Base-by-base conservation (phyloP, 108 stramenopile species). In the Stephanodiscus minutulus region DNA sequence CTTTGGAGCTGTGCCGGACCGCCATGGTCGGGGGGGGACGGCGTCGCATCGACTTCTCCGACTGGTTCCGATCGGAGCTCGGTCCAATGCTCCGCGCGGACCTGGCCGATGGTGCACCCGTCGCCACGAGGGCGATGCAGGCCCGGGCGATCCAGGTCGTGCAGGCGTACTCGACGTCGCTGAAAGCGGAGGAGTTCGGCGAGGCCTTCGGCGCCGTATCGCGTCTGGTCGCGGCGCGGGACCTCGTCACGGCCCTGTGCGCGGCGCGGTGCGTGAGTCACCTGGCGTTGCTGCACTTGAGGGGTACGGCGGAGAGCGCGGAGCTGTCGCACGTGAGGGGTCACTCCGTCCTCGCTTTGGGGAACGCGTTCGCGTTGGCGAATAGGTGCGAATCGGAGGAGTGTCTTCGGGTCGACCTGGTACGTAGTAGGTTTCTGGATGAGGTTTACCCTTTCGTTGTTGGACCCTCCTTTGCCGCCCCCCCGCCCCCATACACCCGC, bases 311-410 rank as follows among this genome's bases (percentile, higher is more conserved):
- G 31, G 69, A 70, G 1, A 75, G 60, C 24, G 50, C 24, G 3
- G 57, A 69, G 39, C 22, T 75, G 47, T 17, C 46, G 17, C 29
- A 54, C 22, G 74, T 75, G 28, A 58, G 69, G 29, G 68, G 47
- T 12, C 68, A 70, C 48, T 69, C 68, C 5, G 61, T 75, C 21
- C 37, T 70, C 29, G 74, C 74, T 10, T 44, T 75, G 29, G 74
- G 74, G 5, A 75, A 75, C 57, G 74, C 74, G 1, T 75, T 75
- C 33, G 74, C 67, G 24, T 49, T 75, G 68, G 74, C 74, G 15
- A 75, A 75, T 70, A 59, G 68, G 52, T 67, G 29, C 9, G 69
- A 75, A 9, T 70, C 74, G 7, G 74, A 75, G 35, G 74, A 75
- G 22, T 70, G 68, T 33, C 58, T 75, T 41, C 22, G 74, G 48